Percentiles rank a stretch among this genome's conserved stretches.
These are phyloP conservation scores for Ambrosiella beaveri DNA, from an alignment of 2,329 filamentous ascomycete genomes.

Conservation along the genomic window DNA sequence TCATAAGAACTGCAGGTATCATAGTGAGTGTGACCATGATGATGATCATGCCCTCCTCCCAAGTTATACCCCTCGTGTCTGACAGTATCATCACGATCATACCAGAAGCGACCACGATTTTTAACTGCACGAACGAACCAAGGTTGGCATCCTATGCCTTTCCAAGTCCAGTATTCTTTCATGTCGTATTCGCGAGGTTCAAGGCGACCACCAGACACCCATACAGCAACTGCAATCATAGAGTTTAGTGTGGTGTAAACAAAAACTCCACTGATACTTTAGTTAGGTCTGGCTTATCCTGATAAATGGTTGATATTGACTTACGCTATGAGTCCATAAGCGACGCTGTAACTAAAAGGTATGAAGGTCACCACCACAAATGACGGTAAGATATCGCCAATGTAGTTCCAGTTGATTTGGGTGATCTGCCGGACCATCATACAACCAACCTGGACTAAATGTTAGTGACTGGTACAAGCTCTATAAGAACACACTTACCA, in stretches of 20 bases:
- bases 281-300: constrained; percentile 5
- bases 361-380: constrained; percentile 61
- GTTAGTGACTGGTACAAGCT: not conserved
- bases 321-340: constrained; percentile 58
- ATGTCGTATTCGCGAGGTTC: constrained; percentile 35
- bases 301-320: constrained; percentile 18
- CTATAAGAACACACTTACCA: constrained; percentile 27
- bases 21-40: not conserved
- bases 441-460: constrained; percentile 40
- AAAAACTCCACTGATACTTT: constrained; percentile 32
- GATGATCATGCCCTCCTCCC: not conserved
- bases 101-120: constrained; percentile 9
- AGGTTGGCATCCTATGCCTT: constrained; percentile 28
- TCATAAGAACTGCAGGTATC: constrained; percentile 12
- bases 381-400: constrained; percentile 58
- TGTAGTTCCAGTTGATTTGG: constrained; percentile 60
- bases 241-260: constrained; percentile 33
- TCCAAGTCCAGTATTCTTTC: constrained; percentile 40
- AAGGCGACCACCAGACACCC: constrained; percentile 25
- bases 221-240: constrained; percentile 29
- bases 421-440: constrained; percentile 63
- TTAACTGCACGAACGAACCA: constrained; percentile 28
- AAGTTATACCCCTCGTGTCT: constrained; percentile 13
- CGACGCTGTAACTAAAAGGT: constrained; percentile 63
- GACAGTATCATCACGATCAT: constrained; percentile 9